Conservation (phyloP, 768 basidiomycete genomes). For the Postia placenta region DNA sequence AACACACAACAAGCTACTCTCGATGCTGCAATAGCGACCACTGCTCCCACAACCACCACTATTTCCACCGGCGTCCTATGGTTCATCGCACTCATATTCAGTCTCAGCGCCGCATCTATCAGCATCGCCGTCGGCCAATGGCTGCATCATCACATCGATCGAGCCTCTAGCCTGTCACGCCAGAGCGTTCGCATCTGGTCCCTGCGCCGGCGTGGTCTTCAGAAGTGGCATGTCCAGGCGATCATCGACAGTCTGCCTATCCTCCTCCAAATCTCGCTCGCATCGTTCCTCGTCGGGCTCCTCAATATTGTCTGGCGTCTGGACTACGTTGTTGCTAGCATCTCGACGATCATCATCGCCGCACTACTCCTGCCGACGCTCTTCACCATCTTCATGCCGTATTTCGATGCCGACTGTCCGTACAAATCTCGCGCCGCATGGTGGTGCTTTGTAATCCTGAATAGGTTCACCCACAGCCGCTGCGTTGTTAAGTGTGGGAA, state of each 20-base stretch:
- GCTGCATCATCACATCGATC: not conserved
- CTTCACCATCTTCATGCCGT: constrained; percentile 7
- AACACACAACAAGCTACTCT: not conserved
- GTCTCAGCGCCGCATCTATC: constrained; percentile 4
- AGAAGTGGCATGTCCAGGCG: constrained; percentile 12
- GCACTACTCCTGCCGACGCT: constrained; percentile 1
- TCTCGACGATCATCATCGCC: constrained; percentile 5
- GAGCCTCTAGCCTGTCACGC: constrained; percentile 4
- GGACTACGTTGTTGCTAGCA: constrained; percentile 9
- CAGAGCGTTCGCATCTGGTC: constrained; percentile 17
- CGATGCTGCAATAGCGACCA: not conserved
- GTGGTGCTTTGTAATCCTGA: constrained; percentile 6
- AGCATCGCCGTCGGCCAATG: constrained; percentile 1
- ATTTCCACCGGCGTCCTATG: not conserved
- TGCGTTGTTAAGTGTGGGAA: no score
- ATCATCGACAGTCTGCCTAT: constrained; percentile 14
- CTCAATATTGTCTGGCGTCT: constrained; percentile 19
- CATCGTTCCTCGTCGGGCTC: constrained; percentile 15
- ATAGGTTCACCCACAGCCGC: no score
- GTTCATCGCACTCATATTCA: constrained; percentile 1
- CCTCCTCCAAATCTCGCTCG: constrained; percentile 14
- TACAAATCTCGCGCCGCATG: constrained; percentile 13
- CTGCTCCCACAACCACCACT: not conserved
- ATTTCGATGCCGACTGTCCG: constrained; percentile 7
- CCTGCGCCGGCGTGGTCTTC: constrained; percentile 19